Conservation (phyloP, 371 early-diverging fungal species). For the Rhizopus microsporus region DNA sequence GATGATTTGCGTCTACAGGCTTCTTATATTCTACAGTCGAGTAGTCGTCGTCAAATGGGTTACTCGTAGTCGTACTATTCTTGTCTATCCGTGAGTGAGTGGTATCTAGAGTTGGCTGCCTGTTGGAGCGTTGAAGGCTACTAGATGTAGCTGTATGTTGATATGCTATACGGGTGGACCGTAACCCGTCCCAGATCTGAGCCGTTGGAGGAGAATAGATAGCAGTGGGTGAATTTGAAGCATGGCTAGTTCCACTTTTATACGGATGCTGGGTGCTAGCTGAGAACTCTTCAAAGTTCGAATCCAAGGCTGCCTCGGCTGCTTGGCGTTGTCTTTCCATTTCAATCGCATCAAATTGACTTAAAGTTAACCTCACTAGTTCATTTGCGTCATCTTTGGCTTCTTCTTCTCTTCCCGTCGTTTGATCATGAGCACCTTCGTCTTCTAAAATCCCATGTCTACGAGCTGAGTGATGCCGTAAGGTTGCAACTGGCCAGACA, state of each 20-base stretch:
- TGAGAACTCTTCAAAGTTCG: conserved; percentile 46
- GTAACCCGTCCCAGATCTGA: conserved; percentile 33
- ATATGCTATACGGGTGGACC: conserved; percentile 19
- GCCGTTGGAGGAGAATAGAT: conserved; percentile 29
- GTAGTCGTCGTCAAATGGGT: conserved; percentile 45
- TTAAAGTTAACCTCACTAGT: conserved; percentile 29
- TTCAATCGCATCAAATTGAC: conserved; percentile 41
- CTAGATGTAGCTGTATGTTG: conserved; percentile 6
- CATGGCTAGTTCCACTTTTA: background rate
- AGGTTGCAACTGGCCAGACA: conserved; percentile 33
- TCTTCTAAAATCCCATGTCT: conserved; percentile 42
- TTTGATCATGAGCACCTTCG: background rate
- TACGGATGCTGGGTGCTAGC: conserved; percentile 24
- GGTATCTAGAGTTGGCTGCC: background rate
- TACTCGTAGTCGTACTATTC: conserved; percentile 12
- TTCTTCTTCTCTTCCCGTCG: background rate
- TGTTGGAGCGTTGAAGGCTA: conserved; percentile 2
- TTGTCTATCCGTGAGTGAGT: conserved; percentile 23
- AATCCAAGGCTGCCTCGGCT: conserved; percentile 49
- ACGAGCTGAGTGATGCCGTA: conserved; percentile 13
- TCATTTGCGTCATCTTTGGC: conserved; percentile 19
- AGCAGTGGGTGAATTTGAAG: background rate
- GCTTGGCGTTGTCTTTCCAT: conserved; percentile 33
- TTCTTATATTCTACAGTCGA: conserved; percentile 7
- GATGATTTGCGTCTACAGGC: conserved; percentile 6